A percentile compares a stretch with the other conserved stretches of the same genome.
phyloP scores from a whole-genome alignment of 116 monocot species.

The Cymodocea nodosa region DNA sequence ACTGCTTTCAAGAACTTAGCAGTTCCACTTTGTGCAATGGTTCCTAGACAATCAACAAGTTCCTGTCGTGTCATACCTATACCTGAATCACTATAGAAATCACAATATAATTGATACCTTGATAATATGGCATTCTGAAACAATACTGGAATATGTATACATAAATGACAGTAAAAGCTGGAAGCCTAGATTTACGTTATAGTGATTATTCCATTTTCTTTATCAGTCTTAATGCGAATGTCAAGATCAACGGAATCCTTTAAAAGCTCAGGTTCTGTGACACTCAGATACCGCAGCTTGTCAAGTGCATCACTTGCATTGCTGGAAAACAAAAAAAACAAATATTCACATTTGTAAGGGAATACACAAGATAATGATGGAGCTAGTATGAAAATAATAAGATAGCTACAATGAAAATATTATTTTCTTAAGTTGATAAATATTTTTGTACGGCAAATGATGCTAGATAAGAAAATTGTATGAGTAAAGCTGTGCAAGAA shows the following conservation, averaged over 20 bases:
- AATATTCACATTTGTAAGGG: too few relatives aligned
- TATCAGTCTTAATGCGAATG: constrained; percentile 83
- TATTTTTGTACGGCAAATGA: too few relatives aligned
- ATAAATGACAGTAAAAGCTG: constrained; percentile 8
- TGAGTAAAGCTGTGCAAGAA: too few relatives aligned
- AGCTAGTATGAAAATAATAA: too few relatives aligned
- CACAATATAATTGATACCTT: background rate
- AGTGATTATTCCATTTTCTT: constrained; percentile 90
- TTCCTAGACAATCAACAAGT: constrained; percentile 92
- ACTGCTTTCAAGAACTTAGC: constrained; percentile 88
- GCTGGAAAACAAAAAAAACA: constrained; percentile 19
- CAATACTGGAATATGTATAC: background rate
- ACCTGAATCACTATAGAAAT: constrained; percentile 59
- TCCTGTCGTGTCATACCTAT: constrained; percentile 96
- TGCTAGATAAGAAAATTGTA: too few relatives aligned
- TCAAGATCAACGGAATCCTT: constrained; percentile 86
- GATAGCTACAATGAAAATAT: too few relatives aligned
- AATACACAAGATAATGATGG: background rate
- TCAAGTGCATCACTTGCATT: constrained; percentile 99
- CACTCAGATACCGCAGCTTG: constrained; percentile 87
- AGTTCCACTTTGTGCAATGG: constrained; percentile 98
- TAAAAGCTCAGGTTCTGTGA: constrained; percentile 64
- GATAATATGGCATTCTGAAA: background rate
- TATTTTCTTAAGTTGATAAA: too few relatives aligned
- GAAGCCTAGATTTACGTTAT: constrained; percentile 38